Evolutionary conservation across 352 stramenopile species (phyloP).

Genomic region (Saprolegnia parasitica): DNA sequence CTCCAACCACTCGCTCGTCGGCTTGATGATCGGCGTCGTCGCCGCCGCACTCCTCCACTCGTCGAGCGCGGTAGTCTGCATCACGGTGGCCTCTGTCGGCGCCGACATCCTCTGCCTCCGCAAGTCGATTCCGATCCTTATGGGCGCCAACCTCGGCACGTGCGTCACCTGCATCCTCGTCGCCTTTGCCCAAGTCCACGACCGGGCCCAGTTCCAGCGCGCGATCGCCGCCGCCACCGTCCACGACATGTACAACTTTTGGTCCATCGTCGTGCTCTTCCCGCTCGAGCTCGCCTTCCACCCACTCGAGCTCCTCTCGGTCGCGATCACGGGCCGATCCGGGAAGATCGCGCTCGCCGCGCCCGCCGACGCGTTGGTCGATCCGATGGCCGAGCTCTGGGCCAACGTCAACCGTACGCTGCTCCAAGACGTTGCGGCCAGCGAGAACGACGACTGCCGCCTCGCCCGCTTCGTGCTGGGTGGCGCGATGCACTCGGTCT

Average conservation of each 20-base stretch:
- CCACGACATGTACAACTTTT: conserved; percentile 72
- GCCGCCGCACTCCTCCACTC: conserved; percentile 2
- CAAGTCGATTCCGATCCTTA: background rate
- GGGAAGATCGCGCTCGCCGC: background rate
- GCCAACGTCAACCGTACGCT: background rate
- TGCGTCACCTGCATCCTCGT: conserved; percentile 11
- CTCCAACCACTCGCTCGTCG: background rate
- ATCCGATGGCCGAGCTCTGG: background rate
- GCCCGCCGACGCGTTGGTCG: background rate
- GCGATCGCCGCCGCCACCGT: conserved; percentile 62
- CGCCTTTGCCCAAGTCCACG: conserved; percentile 21
- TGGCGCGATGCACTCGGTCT: background rate
- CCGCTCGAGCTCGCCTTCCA: conserved; percentile 34
- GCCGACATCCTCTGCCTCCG: background rate
- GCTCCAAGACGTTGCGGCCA: background rate
- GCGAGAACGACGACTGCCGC: background rate
- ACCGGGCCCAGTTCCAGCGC: conserved; percentile 24
- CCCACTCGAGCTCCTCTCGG: conserved; percentile 33
- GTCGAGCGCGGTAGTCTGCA: background rate
- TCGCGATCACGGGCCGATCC: conserved; percentile 31
- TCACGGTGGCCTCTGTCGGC: conserved; percentile 1
- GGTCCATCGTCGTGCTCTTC: conserved; percentile 37
- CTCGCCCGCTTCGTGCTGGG: background rate
- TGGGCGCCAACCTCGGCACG: conserved; percentile 5
- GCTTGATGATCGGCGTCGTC: conserved; percentile 2